Conservation (phyloP, 768 basidiomycete species). For the Leucosporidium yakuticum region DNA sequence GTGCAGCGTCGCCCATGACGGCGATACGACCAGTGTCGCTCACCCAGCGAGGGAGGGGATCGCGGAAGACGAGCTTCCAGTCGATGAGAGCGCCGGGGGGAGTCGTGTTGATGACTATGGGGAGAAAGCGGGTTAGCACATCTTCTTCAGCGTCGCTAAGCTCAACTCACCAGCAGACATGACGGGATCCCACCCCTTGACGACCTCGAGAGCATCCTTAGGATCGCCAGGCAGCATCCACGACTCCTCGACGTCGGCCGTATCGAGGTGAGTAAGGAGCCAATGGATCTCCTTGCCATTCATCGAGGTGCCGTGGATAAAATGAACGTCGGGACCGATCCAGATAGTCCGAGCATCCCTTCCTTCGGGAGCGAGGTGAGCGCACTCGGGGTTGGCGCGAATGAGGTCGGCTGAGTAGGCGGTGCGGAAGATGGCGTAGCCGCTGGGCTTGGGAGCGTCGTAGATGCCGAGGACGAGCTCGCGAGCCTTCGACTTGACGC, state of each 20-base stretch:
- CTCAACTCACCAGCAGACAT: neutral
- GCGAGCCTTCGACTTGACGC: constrained; percentile 23
- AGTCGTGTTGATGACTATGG: neutral
- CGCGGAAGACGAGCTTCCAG: constrained; percentile 41
- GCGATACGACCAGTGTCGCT: constrained; percentile 3
- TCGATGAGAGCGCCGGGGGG: constrained; percentile 20
- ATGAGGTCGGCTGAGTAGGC: constrained; percentile 19
- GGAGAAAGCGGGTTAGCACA: neutral
- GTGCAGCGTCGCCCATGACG: constrained; percentile 7
- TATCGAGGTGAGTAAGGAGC: constrained; percentile 19
- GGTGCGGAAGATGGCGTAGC: constrained; percentile 26
- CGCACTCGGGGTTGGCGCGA: constrained; percentile 9
- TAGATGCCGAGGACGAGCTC: constrained; percentile 23
- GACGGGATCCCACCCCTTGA: constrained; percentile 17
- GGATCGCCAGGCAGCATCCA: constrained; percentile 16
- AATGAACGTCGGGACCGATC: constrained; percentile 25
- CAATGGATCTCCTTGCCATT: constrained; percentile 20
- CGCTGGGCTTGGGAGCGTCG: constrained; percentile 20
- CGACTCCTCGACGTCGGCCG: constrained; percentile 18
- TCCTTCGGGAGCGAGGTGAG: constrained; percentile 4
- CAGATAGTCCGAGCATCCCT: constrained; percentile 10
- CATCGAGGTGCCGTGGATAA: constrained; percentile 17
- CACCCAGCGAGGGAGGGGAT: constrained; percentile 39
- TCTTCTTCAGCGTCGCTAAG: no score
- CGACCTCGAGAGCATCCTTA: constrained; percentile 23